Conservation (phyloP, 2,329 filamentous ascomycete genomes). For the Alternaria longipes region DNA sequence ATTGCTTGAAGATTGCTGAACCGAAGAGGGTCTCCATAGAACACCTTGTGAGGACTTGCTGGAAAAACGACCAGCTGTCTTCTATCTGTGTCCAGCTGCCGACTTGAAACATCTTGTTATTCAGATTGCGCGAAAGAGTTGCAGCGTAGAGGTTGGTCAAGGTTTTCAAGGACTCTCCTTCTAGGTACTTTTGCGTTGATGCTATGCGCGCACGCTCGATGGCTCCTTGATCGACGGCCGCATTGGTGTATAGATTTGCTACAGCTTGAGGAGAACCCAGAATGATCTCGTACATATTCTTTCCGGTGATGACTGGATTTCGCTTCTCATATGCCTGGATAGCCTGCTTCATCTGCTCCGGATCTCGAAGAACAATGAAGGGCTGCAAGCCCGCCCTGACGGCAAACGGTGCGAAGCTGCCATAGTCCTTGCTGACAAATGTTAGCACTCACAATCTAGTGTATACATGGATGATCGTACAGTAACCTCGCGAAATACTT, state of each 20-base stretch:
- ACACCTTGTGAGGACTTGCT: conserved; percentile 39
- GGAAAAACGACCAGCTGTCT: conserved; percentile 43
- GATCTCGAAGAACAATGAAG: conserved; percentile 35
- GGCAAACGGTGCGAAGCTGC: conserved; percentile 32
- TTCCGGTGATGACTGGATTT: background rate
- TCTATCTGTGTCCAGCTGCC: conserved; percentile 43
- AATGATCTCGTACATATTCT: conserved; percentile 25
- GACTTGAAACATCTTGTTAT: conserved; percentile 43
- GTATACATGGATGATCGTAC: conserved; percentile 15
- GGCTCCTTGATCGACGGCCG: background rate
- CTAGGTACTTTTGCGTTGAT: conserved; percentile 26
- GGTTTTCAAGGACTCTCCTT: conserved; percentile 19
- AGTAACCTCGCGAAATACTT: conserved; percentile 38
- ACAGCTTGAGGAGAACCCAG: conserved; percentile 22
- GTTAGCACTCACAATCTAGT: conserved; percentile 6
- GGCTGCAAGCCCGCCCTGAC: conserved; percentile 30
- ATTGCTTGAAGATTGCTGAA: conserved; percentile 33
- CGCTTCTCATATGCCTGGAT: conserved; percentile 24
- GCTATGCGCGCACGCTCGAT: conserved; percentile 13
- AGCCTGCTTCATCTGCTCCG: conserved; percentile 30
- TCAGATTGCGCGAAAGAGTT: conserved; percentile 33
- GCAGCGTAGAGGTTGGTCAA: conserved; percentile 31
- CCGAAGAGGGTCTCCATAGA: conserved; percentile 38
- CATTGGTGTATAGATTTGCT: conserved; percentile 12
- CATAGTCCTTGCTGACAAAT: conserved; percentile 35